Evolutionary conservation across 768 basidiomycete genomes (phyloP).

Genomic region (Phallus indusiatus): DNA sequence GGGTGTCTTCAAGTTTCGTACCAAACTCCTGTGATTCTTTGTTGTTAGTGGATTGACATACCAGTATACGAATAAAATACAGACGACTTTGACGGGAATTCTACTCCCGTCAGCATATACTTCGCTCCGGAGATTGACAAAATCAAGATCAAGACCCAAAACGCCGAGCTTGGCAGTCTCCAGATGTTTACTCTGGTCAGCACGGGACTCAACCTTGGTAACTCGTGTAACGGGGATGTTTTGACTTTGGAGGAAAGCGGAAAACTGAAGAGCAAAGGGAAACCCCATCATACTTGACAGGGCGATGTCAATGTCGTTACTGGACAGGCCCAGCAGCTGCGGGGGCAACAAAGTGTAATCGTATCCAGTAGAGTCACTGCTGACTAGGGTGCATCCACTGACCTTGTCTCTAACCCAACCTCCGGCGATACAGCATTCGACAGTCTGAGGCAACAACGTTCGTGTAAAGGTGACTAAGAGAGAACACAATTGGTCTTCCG

Average conservation of each 20-base stretch:
- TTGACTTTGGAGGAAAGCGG: slow-evolving; percentile 48
- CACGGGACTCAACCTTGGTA: slow-evolving; percentile 84
- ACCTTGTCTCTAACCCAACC: slow-evolving; percentile 99
- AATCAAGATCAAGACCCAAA: slow-evolving; percentile 76
- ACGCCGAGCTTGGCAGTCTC: slow-evolving; percentile 87
- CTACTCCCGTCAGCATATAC: slow-evolving; percentile 81
- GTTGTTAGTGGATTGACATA: background rate
- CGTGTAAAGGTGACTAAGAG: slow-evolving; percentile 74
- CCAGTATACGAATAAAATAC: slow-evolving; percentile 18
- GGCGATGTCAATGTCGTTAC: slow-evolving; percentile 92
- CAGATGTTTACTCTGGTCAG: slow-evolving; percentile 95
- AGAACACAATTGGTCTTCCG: slow-evolving; percentile 60
- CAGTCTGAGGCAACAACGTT: slow-evolving; percentile 39
- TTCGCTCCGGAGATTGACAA: slow-evolving; percentile 90
- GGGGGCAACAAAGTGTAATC: slow-evolving; percentile 6
- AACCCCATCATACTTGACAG: slow-evolving; percentile 84
- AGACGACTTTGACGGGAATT: slow-evolving; percentile 80
- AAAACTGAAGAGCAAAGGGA: slow-evolving; percentile 74
- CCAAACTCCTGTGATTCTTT: slow-evolving; percentile 61
- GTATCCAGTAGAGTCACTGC: slow-evolving; percentile 11
- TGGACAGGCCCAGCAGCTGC: slow-evolving; percentile 71
- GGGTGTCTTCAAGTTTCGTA: slow-evolving; percentile 84
- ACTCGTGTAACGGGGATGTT: slow-evolving; percentile 49
- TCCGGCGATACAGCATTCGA: slow-evolving; percentile 84
- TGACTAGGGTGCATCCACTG: slow-evolving; percentile 15